Evolutionary conservation across 2,329 filamentous ascomycete genomes (phyloP).

Genomic region (Cadophora malorum): DNA sequence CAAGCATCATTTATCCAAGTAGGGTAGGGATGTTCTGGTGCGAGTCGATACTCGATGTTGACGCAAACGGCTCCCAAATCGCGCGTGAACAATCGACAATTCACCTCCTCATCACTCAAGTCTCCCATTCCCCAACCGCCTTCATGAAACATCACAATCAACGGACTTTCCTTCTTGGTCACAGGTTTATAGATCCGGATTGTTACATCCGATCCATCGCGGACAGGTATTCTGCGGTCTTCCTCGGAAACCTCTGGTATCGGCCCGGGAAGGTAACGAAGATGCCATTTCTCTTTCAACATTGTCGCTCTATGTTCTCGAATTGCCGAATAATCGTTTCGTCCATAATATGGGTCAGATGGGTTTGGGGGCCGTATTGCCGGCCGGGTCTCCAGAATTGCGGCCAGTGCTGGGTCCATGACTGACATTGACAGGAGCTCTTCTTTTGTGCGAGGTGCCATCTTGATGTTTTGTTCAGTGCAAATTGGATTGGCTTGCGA

Average conservation of each 20-base stretch:
- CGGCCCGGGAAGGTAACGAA: conserved; percentile 25
- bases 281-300: conserved; percentile 22
- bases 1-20: conserved; percentile 51
- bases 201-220: conserved; percentile 32
- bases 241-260: conserved; percentile 22
- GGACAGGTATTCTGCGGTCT: conserved; percentile 33
- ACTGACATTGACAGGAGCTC: conserved; percentile 24
- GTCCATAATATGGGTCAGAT: conserved; percentile 26
- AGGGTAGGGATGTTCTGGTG: conserved; percentile 54
- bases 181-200: conserved; percentile 32
- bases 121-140: conserved; percentile 47
- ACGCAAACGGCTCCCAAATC: conserved; percentile 48
- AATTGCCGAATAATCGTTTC: conserved; percentile 24
- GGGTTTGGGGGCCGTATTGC: conserved; percentile 16
- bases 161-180: conserved; percentile 32
- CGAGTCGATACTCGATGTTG: conserved; percentile 52
- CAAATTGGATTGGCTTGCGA: background rate
- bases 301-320: conserved; percentile 24
- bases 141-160: conserved; percentile 47
- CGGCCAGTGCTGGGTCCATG: conserved; percentile 23
- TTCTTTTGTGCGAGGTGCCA: conserved; percentile 24
- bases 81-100: conserved; percentile 42
- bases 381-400: conserved; percentile 22
- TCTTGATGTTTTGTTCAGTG: background rate
- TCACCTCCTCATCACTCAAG: conserved; percentile 43